A percentile compares a stretch with the other conserved stretches of the same genome.
These are phyloP conservation scores for Exophiala phaeomuriformis DNA, from an alignment of 2,329 filamentous ascomycete genomes.

Conservation along the genomic window DNA sequence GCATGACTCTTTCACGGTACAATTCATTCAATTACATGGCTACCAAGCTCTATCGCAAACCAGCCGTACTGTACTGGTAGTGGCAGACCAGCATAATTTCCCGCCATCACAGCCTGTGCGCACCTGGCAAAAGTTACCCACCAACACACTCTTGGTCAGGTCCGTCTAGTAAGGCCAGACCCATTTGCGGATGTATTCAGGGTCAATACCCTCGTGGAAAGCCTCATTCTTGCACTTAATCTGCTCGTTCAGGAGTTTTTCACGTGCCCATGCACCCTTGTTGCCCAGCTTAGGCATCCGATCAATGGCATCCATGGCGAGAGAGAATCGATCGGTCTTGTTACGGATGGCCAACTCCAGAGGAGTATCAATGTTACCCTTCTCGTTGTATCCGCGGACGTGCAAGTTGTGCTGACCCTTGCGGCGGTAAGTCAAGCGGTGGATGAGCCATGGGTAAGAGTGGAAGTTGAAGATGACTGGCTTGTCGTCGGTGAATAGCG, in stretches of 20 bases:
- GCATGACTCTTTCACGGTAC: no score
- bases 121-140: no score
- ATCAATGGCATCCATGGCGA: slow-evolving; percentile 71
- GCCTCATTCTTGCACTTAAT: slow-evolving; percentile 57
- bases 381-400: slow-evolving; percentile 73
- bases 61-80: no score
- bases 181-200: slow-evolving; percentile 59
- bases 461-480: slow-evolving; percentile 81
- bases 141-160: not conserved
- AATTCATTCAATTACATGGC: no score
- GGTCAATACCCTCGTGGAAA: slow-evolving; percentile 64
- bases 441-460: slow-evolving; percentile 72
- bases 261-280: slow-evolving; percentile 54
- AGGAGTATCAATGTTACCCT: slow-evolving; percentile 77
- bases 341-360: slow-evolving; percentile 72
- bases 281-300: slow-evolving; percentile 57
- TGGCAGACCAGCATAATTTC: no score
- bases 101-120: no score
- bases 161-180: slow-evolving; percentile 48
- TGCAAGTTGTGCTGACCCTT: slow-evolving; percentile 61
- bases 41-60: no score
- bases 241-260: slow-evolving; percentile 58
- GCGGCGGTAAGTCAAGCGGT: slow-evolving; percentile 68
- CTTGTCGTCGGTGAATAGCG: slow-evolving; percentile 64
- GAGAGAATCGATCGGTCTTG: slow-evolving; percentile 66